Evolutionary conservation across 106 monocot genomes (phyloP), one percentile per base, ranked within the genome.

Genomic region (Acanthochlamys bracteata): DNA sequence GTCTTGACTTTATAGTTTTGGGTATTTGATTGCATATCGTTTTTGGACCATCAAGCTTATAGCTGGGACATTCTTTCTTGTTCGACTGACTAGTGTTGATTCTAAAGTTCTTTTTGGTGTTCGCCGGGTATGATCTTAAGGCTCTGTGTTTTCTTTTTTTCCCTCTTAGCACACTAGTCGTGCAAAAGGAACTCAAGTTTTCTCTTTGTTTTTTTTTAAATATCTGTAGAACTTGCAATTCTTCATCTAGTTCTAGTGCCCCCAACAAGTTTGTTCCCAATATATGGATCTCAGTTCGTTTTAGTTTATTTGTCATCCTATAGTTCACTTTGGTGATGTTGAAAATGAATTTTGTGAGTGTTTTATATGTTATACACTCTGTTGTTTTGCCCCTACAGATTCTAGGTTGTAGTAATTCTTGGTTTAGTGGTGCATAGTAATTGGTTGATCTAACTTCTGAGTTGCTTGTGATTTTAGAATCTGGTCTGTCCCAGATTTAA

Each of bases 401-500:
- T 17, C 15, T 66, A 4, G 51, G 25, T 13, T 66, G 52, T 26
- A 17, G 25, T 25, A 14, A 45, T 45, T 20, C 16, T 21, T 26
- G 42, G 39, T 15, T 57, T 55, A 42, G 15, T 57, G 21, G 39
- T 7, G 12, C 24, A 42, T 57, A 16, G 10, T 68, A 15, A 42
- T 22, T 57, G 4, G 20, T 41, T 24, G 41, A 11, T 15, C 47
- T 60, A 10, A 63, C 11, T 53, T 33, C 24, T 23, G 19, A 57
- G 25, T 20, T 20, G 24, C 22, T n/a, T 47, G 45, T 4, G 20
- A 39, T 24, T 46, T 13, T 53, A 81, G 81, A 64, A 65, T 81
- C n/a, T 68, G 76, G 76, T 10, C 55, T 19, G 49, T 19, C 23
- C 72, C 72, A 13, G 81, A 81, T 19, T 49, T 45, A 39, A 57